Base-by-base conservation (phyloP, 352 stramenopile genomes). In the Phytopythium chamaehyphon region DNA sequence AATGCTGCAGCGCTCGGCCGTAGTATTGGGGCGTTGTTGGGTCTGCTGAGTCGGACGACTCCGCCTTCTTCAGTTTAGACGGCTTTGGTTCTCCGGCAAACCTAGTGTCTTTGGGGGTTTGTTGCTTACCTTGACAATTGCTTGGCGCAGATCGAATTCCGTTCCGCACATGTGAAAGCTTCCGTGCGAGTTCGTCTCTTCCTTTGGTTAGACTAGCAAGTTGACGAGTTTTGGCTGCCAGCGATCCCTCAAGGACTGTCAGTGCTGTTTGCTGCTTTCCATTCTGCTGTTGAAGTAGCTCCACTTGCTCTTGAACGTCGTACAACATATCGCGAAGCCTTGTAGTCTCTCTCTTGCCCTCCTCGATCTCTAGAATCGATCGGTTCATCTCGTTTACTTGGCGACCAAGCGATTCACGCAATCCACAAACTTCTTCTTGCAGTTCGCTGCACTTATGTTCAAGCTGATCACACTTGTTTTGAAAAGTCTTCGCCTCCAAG, bases 271-370 rank as follows among this genome's bases (percentile, higher is more conserved):
- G n/a, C 2, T 52, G 51, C 16, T 44, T 19, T 18, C 9, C 23
- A 10, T 54, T 11, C 16, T 59, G 44, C 23, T 19, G 19, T 21
- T 51, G 31, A 8, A 47, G 48, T 1, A 22, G n/a, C 43, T 56
- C 60, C 16, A 38, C 40, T 31, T 43, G 51, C 21, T 64, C 55
- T 36, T 64, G 50, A 16, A 46, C 39, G 9, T 52, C 60, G 26
- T 61, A 67, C n/a, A 67, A 31, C 1, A 69, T 26, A 19, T 57
- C 51, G 23, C 47, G 48, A 23, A 69, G 19, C 6, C 51, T 14
- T 19, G 18, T n/a, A 5, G 50, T 24, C 52, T 67, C 55, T 5
- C 52, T 42, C 14, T 33, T 11, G 21, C 38, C 49, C 19, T 31
- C n/a, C 5, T 22, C 37, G 9, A 62, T 33, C 23, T 47, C 26